Evolutionary conservation across 495 filamentous ascomycete genomes (phyloP), one percentile per base, ranked within the genome.

Genomic region (Penicillium maclennaniae): DNA sequence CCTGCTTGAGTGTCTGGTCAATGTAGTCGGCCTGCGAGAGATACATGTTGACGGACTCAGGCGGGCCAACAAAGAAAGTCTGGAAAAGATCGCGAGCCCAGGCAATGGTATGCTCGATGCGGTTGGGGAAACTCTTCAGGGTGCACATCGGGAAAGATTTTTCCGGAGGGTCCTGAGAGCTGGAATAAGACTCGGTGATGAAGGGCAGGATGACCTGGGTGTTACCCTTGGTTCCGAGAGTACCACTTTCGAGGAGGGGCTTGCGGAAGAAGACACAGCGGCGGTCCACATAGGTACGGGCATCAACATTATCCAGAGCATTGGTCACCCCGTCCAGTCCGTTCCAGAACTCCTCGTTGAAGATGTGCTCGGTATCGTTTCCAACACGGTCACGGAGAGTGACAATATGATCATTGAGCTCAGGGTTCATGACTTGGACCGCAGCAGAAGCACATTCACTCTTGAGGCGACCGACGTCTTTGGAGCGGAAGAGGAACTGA

Each of bases 141-240:
- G 95, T 99, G 69, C 95, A 99, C 89, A 96, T 96, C 2, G 95
- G 95, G 83, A 97, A 97, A 1, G 91, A 95, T 71, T 96, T 89
- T 79, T 99, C 95, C 1, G 95, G 95, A 2, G 95, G 95, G 73
- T 99, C 95, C 63, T 96, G 95, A 6, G 93, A 97, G 58, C 91
- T 96, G 4, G 95, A 97, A 72, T 99, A 99, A 0, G 93, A 97
- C 73, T 99, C 95, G 7, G 95, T 97, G 54, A 96, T 72, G 53
- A 78, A 77, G 8, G 95, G 93, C 45, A 99, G 81, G 51, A 99
- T 81, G 49, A 97, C 93, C 66, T 99, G 95, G 10, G 87, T 92
- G 72, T 99, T 99, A 62, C 95, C 95, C 78, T 99, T 99, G 34
- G 95, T 97, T 17, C 95, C 93, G 12, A 99, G 81, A 31, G 95